Base-by-base conservation (phyloP, 176 grass and related monocot genomes). In the Carex scoparia region DNA sequence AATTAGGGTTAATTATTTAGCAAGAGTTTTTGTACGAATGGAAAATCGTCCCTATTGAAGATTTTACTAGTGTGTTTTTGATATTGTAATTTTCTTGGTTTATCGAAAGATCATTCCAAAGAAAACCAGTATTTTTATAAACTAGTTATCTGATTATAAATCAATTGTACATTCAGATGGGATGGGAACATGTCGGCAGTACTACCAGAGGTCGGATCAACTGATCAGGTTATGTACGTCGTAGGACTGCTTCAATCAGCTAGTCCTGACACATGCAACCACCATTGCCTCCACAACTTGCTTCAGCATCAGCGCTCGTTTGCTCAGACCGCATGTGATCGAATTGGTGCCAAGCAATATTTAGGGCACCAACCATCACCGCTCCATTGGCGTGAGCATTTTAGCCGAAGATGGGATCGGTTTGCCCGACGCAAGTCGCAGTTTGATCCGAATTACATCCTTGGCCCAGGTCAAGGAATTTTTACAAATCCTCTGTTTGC, bases 381-480 rank as follows among this genome's bases (percentile, higher is more conserved):
- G 12, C 23, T 65, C 5, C 80, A 87, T 35, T 98, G 95, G 95
- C 85, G 15, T 0, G 28, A 30, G 1, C 95, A 98, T 88, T 95
- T 98, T 0, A 91, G 91, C 23, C 74, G 0, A 14, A 62, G 65
- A 1, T 98, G 88, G 93, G 88, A 91, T 15, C 90, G 54, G 56
- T 95, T 98, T 7, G 87, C 88, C 2, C 81, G 83, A 16, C 84
- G 87, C 73, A 98, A 98, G 84, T 14, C 68, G 8, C 89, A 66
- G 77, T 98, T 95, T 61, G 95, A 98, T 56, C 95, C 93, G 10
- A 63, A 66, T 3, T 64, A 32, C 12, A 89, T 94, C 84, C 89
- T 98, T 14, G 86, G 91, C 15, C 95, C 95, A 0, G 95, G 95
- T 4, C 95, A 98, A 11, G 90, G 89, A 58, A 98, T 98, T 80